Evolutionary conservation across 2,329 filamentous ascomycete genomes (phyloP), one percentile per base, ranked within the genome.

Genomic region (Sporothrix pallida): DNA sequence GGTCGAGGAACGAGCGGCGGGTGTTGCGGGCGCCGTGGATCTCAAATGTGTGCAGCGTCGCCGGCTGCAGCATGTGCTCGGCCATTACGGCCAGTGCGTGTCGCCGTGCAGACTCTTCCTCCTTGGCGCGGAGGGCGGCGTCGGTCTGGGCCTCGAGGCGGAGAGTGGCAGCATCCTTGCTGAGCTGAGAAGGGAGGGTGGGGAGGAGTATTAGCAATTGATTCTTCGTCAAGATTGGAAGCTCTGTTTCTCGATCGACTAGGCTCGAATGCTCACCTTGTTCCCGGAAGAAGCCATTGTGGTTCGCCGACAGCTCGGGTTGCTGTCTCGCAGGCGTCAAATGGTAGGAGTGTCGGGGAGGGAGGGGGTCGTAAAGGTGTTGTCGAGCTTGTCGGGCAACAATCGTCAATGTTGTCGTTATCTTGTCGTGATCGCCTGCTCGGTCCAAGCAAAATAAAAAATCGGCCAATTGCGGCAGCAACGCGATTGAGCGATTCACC

Each of bases 11-110:
- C 76, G 88, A 87, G 78, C 89, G 88, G 76, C 96, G 90, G n/a
- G 95, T 97, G 80, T 96, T 91, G 75, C 88, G 87, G 62, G 93
- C 94, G 80, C 94, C 93, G 75, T 97, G 89, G 75, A 99, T 87
- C 78, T 92, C 90, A 80, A 99, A 89, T 62, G 93, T 93, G 78
- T 93, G 93, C 80, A 99, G 91, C 15, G 94, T 93, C 78, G 96
- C 93, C 56, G 96, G 95, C 74, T 96, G 89, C 60, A 93, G 93
- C 77, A 92, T 91, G 81, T 98, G 97, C 82, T 92, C 89, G 77
- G 90, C 88, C 79, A 97, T 56, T 0, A 60, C 26, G 9, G 58
- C 74, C 13, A 75, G 72, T 4, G 74, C 71, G 13, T 62, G 73
- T 20, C 74, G 73, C 9, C 54, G 74, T 1, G 75, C 72, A 60